phyloP scores from a whole-genome alignment of 2,329 filamentous ascomycete genomes.

The Teratosphaeria nubilosa region DNA sequence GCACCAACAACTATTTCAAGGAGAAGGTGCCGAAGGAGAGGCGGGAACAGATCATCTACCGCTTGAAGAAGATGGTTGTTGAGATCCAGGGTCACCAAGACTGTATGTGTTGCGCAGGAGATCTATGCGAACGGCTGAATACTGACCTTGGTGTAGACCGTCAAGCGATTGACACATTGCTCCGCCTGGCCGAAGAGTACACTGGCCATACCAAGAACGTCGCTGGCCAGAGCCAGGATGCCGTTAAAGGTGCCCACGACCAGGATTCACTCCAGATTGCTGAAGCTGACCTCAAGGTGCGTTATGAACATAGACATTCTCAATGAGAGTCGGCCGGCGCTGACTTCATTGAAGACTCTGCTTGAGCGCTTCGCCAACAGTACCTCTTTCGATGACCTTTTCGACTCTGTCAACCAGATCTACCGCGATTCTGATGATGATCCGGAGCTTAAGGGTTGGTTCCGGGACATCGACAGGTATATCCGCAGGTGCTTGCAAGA shows the following conservation, averaged over 20 bases:
- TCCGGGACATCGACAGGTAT: conserved; percentile 66
- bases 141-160: conserved; percentile 47
- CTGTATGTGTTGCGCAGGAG: conserved; percentile 44
- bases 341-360: conserved; percentile 55
- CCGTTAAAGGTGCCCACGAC: conserved; percentile 61
- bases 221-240: conserved; percentile 53
- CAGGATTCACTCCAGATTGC: conserved; percentile 57
- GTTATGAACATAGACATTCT: conserved; percentile 31
- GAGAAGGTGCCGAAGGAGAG: conserved; percentile 88
- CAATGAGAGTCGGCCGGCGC: conserved; percentile 32
- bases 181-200: conserved; percentile 78
- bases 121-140: neutral
- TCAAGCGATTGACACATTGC: conserved; percentile 77
- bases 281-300: conserved; percentile 68
- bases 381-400: conserved; percentile 78
- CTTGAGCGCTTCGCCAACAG: conserved; percentile 94
- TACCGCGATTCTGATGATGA: conserved; percentile 82
- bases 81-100: conserved; percentile 94
- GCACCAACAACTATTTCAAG: conserved; percentile 63
- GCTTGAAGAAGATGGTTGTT: conserved; percentile 94
- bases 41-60: conserved; percentile 82
- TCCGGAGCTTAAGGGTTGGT: conserved; percentile 80
- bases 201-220: conserved; percentile 60
- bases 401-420: conserved; percentile 72
- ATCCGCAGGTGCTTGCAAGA: conserved; percentile 76